These are phyloP conservation scores for Crithidia brevicula DNA, from an alignment of 208 protist species.

Conservation along the genomic window DNA sequence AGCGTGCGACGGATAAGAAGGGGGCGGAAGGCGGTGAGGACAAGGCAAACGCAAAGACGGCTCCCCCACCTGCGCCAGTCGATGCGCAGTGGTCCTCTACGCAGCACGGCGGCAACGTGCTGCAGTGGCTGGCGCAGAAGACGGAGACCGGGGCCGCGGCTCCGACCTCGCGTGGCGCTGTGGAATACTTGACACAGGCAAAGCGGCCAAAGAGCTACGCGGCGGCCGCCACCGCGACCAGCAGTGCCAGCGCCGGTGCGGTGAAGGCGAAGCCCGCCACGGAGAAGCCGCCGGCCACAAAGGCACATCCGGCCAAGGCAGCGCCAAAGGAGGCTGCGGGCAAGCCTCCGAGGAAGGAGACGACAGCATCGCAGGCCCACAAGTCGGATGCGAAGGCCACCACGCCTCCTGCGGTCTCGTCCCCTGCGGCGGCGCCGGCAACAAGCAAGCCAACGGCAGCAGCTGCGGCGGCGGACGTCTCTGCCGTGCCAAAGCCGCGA, in stretches of 20 bases:
- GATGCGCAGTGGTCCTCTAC: constrained; percentile 35
- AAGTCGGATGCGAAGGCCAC: constrained; percentile 4
- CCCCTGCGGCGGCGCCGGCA: not conserved
- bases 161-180: constrained; percentile 33
- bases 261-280: constrained; percentile 12
- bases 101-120: constrained; percentile 54
- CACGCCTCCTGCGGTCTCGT: not conserved
- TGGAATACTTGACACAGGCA: constrained; percentile 77
- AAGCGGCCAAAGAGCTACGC: constrained; percentile 30
- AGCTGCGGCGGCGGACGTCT: not conserved
- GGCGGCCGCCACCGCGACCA: not conserved
- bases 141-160: constrained; percentile 26
- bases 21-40: constrained; percentile 11
- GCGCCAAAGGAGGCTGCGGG: constrained; percentile 8
- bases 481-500: constrained; percentile 36
- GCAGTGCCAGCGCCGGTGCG: not conserved
- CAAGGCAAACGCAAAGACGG: not conserved
- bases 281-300: constrained; percentile 3
- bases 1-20: constrained; percentile 26
- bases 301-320: constrained; percentile 1
- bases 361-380: not conserved
- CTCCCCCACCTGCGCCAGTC: not conserved
- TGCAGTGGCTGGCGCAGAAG: constrained; percentile 72
- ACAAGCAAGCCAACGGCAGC: not conserved
- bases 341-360: constrained; percentile 18